Percentiles rank a stretch among this genome's conserved stretches.
Conservation (phyloP, 2,329 filamentous ascomycete species). For the Stenocarpella maydis region DNA sequence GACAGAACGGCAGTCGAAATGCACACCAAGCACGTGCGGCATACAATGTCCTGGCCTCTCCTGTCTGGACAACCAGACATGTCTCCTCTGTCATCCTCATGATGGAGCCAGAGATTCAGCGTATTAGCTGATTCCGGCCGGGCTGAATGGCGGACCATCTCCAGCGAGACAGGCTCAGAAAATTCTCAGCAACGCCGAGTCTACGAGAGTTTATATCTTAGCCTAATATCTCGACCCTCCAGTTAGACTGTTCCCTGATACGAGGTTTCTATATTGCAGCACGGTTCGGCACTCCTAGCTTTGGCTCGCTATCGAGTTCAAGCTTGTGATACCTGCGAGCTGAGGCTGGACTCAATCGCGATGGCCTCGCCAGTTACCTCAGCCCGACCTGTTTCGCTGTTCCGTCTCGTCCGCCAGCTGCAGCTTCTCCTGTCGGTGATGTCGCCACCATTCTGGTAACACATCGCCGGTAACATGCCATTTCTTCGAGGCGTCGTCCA, state of each 20-base stretch:
- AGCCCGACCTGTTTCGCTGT: neutral
- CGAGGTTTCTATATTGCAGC: conserved; percentile 16
- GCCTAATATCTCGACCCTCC: neutral
- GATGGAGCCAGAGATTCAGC: conserved; percentile 5
- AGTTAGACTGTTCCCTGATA: neutral
- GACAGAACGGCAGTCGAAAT: conserved; percentile 8
- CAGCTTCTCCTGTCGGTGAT: neutral
- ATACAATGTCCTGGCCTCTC: neutral
- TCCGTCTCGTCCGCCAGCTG: neutral
- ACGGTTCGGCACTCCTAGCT: neutral
- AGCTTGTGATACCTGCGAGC: neutral
- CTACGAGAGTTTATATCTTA: conserved; percentile 14
- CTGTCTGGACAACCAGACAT: neutral
- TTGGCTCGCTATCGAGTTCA: neutral
- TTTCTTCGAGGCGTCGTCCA: neutral
- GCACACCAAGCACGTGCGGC: neutral
- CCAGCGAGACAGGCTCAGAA: neutral
- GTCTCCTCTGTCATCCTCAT: neutral
- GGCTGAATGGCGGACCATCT: neutral
- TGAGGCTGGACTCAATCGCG: neutral
- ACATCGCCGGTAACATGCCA: neutral
- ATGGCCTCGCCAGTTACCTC: neutral
- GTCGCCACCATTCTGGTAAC: neutral
- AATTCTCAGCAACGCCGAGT: neutral
- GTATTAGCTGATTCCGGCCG: neutral